Evolutionary conservation across 108 stramenopile species (phyloP).

Genomic region (Nitzschia sp.): DNA sequence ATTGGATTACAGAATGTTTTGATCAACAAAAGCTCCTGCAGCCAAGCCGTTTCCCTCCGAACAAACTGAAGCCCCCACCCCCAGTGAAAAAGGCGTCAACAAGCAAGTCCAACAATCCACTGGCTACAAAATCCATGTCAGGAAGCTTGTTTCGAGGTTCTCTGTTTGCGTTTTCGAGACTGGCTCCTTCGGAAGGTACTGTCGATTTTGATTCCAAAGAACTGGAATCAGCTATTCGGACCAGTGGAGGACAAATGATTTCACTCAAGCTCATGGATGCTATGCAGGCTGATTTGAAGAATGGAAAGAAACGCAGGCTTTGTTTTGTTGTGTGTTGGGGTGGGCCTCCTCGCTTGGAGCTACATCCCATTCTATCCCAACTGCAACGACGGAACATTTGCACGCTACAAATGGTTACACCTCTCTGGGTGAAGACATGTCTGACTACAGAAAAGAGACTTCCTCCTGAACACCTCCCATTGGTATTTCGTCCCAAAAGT

Average conservation of each 20-base stretch:
- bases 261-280: slow-evolving; percentile 57
- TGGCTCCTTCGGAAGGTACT: slow-evolving; percentile 24
- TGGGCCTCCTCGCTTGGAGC: slow-evolving; percentile 24
- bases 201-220: slow-evolving; percentile 49
- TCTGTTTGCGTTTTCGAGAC: slow-evolving; percentile 52
- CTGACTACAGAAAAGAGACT: slow-evolving; percentile 34
- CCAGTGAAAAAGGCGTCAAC: slow-evolving; percentile 4
- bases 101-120: slow-evolving; percentile 12
- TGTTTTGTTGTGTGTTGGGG: slow-evolving; percentile 47
- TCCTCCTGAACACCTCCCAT: slow-evolving; percentile 35
- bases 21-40: background rate
- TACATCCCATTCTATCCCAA: slow-evolving; percentile 39
- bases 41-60: slow-evolving; percentile 30
- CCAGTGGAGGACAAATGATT: slow-evolving; percentile 62
- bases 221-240: slow-evolving; percentile 46
- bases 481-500: slow-evolving; percentile 53
- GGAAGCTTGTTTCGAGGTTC: slow-evolving; percentile 52
- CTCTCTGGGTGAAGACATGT: slow-evolving; percentile 65
- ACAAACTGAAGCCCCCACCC: background rate
- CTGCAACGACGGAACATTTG: slow-evolving; percentile 41
- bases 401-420: slow-evolving; percentile 48
- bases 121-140: slow-evolving; percentile 9
- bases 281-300: slow-evolving; percentile 39
- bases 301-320: slow-evolving; percentile 20
- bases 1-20: slow-evolving; percentile 56